These are phyloP conservation scores for Cytospora leucostoma DNA, from an alignment of 2,329 filamentous ascomycete species.

Conservation along the genomic window DNA sequence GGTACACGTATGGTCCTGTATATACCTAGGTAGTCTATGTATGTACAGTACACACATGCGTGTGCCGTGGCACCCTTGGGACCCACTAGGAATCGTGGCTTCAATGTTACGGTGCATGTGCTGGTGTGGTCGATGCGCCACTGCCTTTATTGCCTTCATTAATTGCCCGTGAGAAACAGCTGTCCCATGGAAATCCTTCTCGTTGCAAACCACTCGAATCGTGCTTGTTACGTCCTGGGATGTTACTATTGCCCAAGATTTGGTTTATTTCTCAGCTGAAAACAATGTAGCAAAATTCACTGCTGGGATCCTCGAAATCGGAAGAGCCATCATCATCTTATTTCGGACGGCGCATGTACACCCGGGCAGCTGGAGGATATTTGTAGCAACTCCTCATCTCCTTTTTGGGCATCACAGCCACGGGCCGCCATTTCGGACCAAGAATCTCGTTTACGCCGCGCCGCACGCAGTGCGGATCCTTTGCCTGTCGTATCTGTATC, in stretches of 20 bases:
- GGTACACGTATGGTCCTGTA: too few relatives aligned
- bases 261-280: not conserved
- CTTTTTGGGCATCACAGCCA: slow-evolving; percentile 8
- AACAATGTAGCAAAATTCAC: not conserved
- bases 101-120: too few relatives aligned
- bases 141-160: too few relatives aligned
- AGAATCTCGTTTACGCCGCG: slow-evolving; percentile 1
- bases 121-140: too few relatives aligned
- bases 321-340: slow-evolving; percentile 19
- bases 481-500: not conserved
- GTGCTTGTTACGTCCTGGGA: too few relatives aligned
- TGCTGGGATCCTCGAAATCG: slow-evolving; percentile 11
- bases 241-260: not conserved
- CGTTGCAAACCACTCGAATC: too few relatives aligned
- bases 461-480: not conserved
- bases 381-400: slow-evolving; percentile 21
- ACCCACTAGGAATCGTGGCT: too few relatives aligned
- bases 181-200: too few relatives aligned
- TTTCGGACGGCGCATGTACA: slow-evolving; percentile 9
- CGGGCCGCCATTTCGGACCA: slow-evolving; percentile 7
- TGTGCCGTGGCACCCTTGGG: too few relatives aligned
- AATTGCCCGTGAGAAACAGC: too few relatives aligned
- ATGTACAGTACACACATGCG: too few relatives aligned
- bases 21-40: too few relatives aligned
- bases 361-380: slow-evolving; percentile 19